phyloP scores from a whole-genome alignment of 331 rosid genomes.

The Rhamnella rubrinervis region DNA sequence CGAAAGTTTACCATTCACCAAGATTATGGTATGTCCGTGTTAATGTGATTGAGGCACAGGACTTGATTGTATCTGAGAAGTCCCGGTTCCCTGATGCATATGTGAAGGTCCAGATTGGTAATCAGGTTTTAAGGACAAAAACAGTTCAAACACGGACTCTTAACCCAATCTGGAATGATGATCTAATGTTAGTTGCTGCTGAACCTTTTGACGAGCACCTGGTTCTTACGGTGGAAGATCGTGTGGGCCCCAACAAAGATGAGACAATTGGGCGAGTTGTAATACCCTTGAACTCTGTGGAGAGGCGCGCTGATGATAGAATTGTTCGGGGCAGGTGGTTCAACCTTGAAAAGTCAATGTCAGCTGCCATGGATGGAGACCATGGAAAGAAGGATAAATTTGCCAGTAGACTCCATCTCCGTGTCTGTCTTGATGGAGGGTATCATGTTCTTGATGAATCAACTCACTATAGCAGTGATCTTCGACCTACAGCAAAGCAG shows the following conservation, averaged over 20 bases:
- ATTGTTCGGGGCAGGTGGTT: slow-evolving; percentile 51
- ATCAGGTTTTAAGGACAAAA: slow-evolving; percentile 59
- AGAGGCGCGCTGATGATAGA: slow-evolving; percentile 84
- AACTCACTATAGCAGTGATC: slow-evolving; percentile 82
- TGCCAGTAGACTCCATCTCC: slow-evolving; percentile 60
- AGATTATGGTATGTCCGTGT: slow-evolving; percentile 85
- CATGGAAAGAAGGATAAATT: slow-evolving; percentile 47
- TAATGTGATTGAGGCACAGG: slow-evolving; percentile 83
- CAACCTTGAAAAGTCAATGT: slow-evolving; percentile 55
- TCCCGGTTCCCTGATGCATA: slow-evolving; percentile 64
- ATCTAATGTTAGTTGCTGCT: slow-evolving; percentile 79
- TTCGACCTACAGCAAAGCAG: slow-evolving; percentile 76
- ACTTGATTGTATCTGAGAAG: slow-evolving; percentile 56
- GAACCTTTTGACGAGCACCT: slow-evolving; percentile 85
- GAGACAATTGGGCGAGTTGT: slow-evolving; percentile 63
- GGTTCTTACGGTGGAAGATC: slow-evolving; percentile 72
- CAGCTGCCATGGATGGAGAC: slow-evolving; percentile 70
- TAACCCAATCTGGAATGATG: slow-evolving; percentile 74
- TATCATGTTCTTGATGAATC: slow-evolving; percentile 95
- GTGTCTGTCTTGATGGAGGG: slow-evolving; percentile 89
- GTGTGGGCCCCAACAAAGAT: slow-evolving; percentile 63
- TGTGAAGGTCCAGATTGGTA: slow-evolving; percentile 78
- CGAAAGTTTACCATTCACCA: slow-evolving; percentile 92
- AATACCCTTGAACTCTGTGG: slow-evolving; percentile 51
- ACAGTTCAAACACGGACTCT: slow-evolving; percentile 48